Evolutionary conservation across 2,329 filamentous ascomycete species (phyloP), one percentile per base, ranked within the genome.

Genomic region (Calycina herbarum): DNA sequence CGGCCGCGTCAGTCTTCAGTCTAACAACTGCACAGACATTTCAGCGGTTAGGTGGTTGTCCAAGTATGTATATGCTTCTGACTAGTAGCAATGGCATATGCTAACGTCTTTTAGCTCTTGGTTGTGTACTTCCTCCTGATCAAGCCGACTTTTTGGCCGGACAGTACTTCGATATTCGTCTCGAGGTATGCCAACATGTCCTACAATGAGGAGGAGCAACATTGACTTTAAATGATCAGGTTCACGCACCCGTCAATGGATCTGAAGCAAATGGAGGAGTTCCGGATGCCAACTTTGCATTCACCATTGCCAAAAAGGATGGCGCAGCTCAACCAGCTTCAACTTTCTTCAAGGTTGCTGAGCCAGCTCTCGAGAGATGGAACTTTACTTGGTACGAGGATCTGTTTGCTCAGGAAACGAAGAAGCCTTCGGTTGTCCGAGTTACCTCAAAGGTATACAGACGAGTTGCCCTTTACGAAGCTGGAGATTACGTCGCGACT

Each of bases 351-450:
- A 81, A 82, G n/a, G 74, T 90, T 42, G 73, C 83, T 2, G 91
- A 94, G 76, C 89, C 92, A 24, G 78, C 86, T 76, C 79, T 95
- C 17, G 92, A 96, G 82, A 88, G 82, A 69, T 96, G 92, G 92
- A 85, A 88, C 70, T 95, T 95, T 75, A 83, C 83, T n/a, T 95
- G 90, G 90, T 94, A 86, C 74, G 92, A 94, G 80, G 90, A 96
- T 73, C 84, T 93, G 31, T 96, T 92, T 75, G 92, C 92, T 33
- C 80, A 88, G 74, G 91, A 94, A 72, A 87, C 86, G 3, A 79
- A 85, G 24, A 88, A 83, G 42, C 85, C 90, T 4, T 90, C 89
- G 1, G 74, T 93, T 24, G 92, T 96, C 78, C 91, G 93, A 68
- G 92, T 95, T 61, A 88, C 91, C 1, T 85, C 90, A 69, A 94